Evolutionary conservation across 2,329 filamentous ascomycete genomes (phyloP).

Genomic region (Cordyceps tenuipes): DNA sequence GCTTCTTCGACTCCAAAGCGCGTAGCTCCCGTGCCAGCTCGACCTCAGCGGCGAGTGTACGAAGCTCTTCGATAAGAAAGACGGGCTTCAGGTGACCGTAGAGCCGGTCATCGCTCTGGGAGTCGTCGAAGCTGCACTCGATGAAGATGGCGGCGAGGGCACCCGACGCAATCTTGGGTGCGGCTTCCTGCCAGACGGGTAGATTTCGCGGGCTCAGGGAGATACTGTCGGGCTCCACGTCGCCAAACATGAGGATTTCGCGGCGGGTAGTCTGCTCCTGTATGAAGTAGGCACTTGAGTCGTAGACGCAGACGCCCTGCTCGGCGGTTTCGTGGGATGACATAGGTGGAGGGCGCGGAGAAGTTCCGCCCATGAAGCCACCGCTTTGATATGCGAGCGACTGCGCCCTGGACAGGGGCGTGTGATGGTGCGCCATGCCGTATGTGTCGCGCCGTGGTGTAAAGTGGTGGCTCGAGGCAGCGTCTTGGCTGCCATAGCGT

Average conservation of each 20-base stretch:
- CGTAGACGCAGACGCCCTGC: constrained; percentile 58
- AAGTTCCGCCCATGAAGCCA: constrained; percentile 18
- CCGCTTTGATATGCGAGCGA: constrained; percentile 24
- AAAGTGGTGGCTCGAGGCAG: constrained; percentile 23
- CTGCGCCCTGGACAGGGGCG: constrained; percentile 15
- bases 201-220: constrained; percentile 73
- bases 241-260: constrained; percentile 89
- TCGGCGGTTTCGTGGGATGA: constrained; percentile 26
- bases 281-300: constrained; percentile 92
- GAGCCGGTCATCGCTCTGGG: constrained; percentile 64
- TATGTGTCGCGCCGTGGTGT: constrained; percentile 22
- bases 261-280: constrained; percentile 60
- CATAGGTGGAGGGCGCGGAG: constrained; percentile 11
- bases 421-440: constrained; percentile 7
- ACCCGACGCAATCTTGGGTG: constrained; percentile 69
- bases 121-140: constrained; percentile 88
- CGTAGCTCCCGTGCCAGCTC: constrained; percentile 36
- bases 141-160: constrained; percentile 78
- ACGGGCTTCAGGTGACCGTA: constrained; percentile 85
- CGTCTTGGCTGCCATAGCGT: constrained; percentile 43
- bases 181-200: constrained; percentile 81
- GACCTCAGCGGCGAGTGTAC: constrained; percentile 62
- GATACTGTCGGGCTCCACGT: constrained; percentile 86
- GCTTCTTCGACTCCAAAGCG: constrained; percentile 45
- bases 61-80: constrained; percentile 73